Conservation (phyloP, 495 filamentous ascomycete genomes). For the Parachaetomium inaequale region DNA sequence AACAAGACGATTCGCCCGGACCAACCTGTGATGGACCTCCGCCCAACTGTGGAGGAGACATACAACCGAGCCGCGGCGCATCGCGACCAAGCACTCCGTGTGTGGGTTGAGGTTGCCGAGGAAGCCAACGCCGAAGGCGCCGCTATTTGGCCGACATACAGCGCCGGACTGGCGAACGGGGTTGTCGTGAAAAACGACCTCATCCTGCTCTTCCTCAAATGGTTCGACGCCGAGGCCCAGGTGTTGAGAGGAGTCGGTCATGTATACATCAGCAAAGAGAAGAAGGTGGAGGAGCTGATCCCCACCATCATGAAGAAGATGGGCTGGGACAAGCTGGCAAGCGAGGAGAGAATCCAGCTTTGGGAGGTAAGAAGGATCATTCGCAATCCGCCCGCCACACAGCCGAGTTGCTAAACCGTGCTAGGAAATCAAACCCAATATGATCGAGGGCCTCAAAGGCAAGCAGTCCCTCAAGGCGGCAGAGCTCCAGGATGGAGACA, state of each 20-base stretch:
- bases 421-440: constrained; percentile 90
- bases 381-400: background rate
- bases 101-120: constrained; percentile 80
- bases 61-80: constrained; percentile 56
- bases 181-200: constrained; percentile 48
- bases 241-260: constrained; percentile 70
- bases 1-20: constrained; percentile 95
- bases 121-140: constrained; percentile 60
- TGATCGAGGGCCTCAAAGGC: constrained; percentile 93
- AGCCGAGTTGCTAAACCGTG: constrained; percentile 22
- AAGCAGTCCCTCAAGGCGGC: constrained; percentile 83
- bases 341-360: constrained; percentile 57
- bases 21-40: constrained; percentile 68
- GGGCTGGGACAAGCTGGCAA: constrained; percentile 64
- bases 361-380: constrained; percentile 57
- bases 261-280: constrained; percentile 79
- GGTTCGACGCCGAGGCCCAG: constrained; percentile 77
- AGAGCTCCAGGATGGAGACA: constrained; percentile 96
- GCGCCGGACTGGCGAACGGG: constrained; percentile 43
- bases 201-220: constrained; percentile 87
- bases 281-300: constrained; percentile 82
- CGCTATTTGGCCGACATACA: constrained; percentile 60
- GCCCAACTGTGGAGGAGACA: constrained; percentile 81
- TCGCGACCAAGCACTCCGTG: constrained; percentile 66
- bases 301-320: constrained; percentile 76